phyloP scores from a whole-genome alignment of 2,329 filamentous ascomycete genomes.

The Cryphonectria parasitica region DNA sequence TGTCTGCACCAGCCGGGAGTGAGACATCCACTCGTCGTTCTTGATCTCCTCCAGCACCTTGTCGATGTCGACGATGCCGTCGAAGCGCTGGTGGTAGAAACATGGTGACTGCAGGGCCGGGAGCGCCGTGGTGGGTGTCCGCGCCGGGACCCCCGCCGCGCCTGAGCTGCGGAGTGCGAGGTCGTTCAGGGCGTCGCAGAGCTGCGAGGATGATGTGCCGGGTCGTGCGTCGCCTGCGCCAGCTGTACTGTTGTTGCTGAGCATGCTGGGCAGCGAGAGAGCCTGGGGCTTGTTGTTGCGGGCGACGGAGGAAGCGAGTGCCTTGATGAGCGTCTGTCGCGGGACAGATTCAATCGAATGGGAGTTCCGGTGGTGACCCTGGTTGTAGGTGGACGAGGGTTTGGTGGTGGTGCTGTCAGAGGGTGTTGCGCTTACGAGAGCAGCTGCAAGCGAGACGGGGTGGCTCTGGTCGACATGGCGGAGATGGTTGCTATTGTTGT shows the following conservation, averaged over 20 bases:
- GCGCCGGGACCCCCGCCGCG: background rate
- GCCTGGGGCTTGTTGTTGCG: conserved; percentile 65
- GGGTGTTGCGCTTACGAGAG: conserved; percentile 32
- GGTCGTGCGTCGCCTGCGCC: conserved; percentile 40
- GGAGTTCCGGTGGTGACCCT: conserved; percentile 51
- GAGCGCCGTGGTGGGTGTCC: conserved; percentile 54
- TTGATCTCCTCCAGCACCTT: conserved; percentile 94
- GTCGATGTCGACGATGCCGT: conserved; percentile 92
- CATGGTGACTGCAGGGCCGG: conserved; percentile 85
- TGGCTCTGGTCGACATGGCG: conserved; percentile 30
- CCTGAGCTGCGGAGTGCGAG: conserved; percentile 46
- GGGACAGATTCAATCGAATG: conserved; percentile 70
- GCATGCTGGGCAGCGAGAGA: conserved; percentile 64
- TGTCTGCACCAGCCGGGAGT: conserved; percentile 92
- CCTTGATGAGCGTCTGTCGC: conserved; percentile 82
- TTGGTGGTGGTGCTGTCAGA: conserved; percentile 35
- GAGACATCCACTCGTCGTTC: conserved; percentile 86
- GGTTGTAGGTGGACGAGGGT: conserved; percentile 32
- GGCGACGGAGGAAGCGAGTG: conserved; percentile 64
- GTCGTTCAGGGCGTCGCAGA: conserved; percentile 64
- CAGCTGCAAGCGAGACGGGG: conserved; percentile 25
- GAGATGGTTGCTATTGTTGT: conserved; percentile 6
- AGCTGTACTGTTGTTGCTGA: conserved; percentile 52
- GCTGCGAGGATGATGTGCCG: conserved; percentile 60
- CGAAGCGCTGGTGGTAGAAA: conserved; percentile 97